phyloP scores from a whole-genome alignment of 139 green algal species.

The Chlorella sp. region DNA sequence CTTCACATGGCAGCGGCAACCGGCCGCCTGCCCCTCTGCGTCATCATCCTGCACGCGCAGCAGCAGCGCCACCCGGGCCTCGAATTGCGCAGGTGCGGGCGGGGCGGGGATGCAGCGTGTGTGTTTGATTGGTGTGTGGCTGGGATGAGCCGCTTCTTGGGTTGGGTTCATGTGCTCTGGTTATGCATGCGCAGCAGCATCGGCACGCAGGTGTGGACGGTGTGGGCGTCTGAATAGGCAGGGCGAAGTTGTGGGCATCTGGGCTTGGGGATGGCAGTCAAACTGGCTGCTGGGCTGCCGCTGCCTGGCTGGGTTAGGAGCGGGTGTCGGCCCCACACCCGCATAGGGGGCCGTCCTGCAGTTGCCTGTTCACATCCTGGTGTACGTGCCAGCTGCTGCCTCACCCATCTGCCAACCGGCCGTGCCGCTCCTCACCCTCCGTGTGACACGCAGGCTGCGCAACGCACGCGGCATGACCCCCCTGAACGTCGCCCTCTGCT shows the following conservation, averaged over 20 bases:
- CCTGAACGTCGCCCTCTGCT: constrained; percentile 21
- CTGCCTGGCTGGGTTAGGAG: background rate
- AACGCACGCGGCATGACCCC: constrained; percentile 32
- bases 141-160: background rate
- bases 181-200: no score
- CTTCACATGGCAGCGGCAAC: constrained; percentile 31
- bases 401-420: background rate
- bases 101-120: background rate
- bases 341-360: no score
- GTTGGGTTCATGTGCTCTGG: background rate
- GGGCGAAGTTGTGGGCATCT: no score
- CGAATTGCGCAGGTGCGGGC: constrained; percentile 17
- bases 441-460: background rate
- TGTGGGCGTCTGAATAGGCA: no score
- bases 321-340: no score
- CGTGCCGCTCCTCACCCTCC: background rate
- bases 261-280: no score
- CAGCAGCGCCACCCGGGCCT: constrained; percentile 23
- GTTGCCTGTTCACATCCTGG: background rate
- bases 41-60: constrained; percentile 18
- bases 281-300: no score
- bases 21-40: constrained; percentile 7
- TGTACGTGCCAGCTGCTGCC: background rate
- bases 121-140: background rate
- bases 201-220: no score